A percentile compares a stretch with the other conserved stretches of the same genome.
phyloP scores from a whole-genome alignment of 345 rosid genomes.

The Clausena lansium region DNA sequence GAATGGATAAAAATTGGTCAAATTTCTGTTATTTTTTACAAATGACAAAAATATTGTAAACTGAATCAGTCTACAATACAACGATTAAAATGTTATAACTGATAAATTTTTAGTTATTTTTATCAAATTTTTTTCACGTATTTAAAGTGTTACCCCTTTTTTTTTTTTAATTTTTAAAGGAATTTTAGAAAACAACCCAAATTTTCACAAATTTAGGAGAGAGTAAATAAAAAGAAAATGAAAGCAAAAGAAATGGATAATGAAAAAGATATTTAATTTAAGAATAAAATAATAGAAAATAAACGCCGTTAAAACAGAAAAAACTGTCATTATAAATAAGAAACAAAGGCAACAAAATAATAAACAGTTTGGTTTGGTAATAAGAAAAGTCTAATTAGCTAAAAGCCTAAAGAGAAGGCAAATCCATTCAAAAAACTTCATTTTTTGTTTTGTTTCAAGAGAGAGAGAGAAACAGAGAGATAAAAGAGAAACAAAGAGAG shows the following conservation, averaged over 20 bases:
- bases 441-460: slow-evolving; percentile 23
- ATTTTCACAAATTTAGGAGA: not conserved
- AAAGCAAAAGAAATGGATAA: not conserved
- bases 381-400: slow-evolving; percentile 18
- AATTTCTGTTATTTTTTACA: too few relatives aligned
- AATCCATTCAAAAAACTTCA: slow-evolving; percentile 15
- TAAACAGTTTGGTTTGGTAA: slow-evolving; percentile 5
- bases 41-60: too few relatives aligned
- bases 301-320: slow-evolving; percentile 30
- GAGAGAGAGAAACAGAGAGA: slow-evolving; percentile 25
- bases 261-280: not conserved
- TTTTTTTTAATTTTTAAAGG: too few relatives aligned
- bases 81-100: too few relatives aligned
- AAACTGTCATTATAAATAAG: slow-evolving; percentile 32
- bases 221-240: not conserved
- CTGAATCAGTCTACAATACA: too few relatives aligned
- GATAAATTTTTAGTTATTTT: too few relatives aligned
- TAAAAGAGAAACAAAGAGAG: not conserved
- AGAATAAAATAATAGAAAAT: not conserved
- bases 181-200: too few relatives aligned
- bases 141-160: too few relatives aligned
- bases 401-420: slow-evolving; percentile 24
- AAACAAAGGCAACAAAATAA: slow-evolving; percentile 23
- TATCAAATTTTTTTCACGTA: too few relatives aligned
- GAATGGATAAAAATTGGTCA: not conserved